phyloP scores from a whole-genome alignment of 2,329 filamentous ascomycete genomes.

The Cyanodermella asteris region DNA sequence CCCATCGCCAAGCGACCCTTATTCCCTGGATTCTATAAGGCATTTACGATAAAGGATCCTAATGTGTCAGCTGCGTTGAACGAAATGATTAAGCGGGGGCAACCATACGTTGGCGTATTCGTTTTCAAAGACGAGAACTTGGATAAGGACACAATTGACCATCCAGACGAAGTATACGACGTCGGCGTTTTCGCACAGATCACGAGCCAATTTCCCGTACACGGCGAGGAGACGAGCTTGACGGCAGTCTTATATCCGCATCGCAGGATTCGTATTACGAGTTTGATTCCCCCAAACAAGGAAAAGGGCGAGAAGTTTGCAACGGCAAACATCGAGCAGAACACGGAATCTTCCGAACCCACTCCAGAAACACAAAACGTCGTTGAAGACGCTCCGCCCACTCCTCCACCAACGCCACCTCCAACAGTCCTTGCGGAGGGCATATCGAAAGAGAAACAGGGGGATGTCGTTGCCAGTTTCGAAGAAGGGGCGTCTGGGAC shows the following conservation, averaged over 20 bases:
- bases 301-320: constrained; percentile 13
- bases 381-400: constrained; percentile 38
- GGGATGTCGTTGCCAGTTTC: constrained; percentile 91
- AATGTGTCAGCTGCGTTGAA: constrained; percentile 81
- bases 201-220: constrained; percentile 81
- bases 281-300: constrained; percentile 46
- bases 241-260: constrained; percentile 94
- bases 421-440: too few relatives aligned
- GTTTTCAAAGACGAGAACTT: constrained; percentile 89
- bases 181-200: constrained; percentile 95
- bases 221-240: constrained; percentile 63
- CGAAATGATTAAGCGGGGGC: constrained; percentile 89
- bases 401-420: constrained; percentile 17
- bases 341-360: constrained; percentile 13
- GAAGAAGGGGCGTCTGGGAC: constrained; percentile 55
- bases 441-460: constrained; percentile 44
- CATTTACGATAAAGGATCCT: constrained; percentile 84
- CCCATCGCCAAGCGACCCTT: constrained; percentile 83
- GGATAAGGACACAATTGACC: constrained; percentile 84
- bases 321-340: constrained; percentile 14
- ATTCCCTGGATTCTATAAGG: constrained; percentile 97
- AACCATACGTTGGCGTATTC: constrained; percentile 93
- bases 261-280: constrained; percentile 75
- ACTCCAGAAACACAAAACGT: constrained; percentile 28
- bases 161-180: constrained; percentile 76